Conservation (phyloP, 345 rosid genomes). For the Schrenkiella parvula region DNA sequence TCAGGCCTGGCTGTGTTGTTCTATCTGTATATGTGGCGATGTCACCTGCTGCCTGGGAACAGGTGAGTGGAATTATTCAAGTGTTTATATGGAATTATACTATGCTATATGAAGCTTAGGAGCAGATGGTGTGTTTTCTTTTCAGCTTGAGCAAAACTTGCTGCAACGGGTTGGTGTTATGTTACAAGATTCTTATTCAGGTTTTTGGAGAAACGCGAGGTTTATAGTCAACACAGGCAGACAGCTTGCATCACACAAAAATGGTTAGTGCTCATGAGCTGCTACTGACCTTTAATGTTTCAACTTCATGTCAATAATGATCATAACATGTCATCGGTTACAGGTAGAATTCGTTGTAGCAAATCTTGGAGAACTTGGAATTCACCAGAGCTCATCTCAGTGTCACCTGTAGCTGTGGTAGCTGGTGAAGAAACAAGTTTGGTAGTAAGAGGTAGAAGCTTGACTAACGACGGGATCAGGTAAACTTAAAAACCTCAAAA, state of each 20-base stretch:
- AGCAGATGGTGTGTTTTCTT: not conserved
- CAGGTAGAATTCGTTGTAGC: conserved; percentile 68
- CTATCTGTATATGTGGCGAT: conserved; percentile 75
- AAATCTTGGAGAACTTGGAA: conserved; percentile 75
- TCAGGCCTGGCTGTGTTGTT: conserved; percentile 92
- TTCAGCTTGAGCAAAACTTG: conserved; percentile 68
- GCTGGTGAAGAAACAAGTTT: conserved; percentile 66
- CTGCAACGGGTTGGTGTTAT: conserved; percentile 45
- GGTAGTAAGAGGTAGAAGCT: conserved; percentile 67
- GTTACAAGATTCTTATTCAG: conserved; percentile 53
- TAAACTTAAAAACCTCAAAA: conserved; percentile 26
- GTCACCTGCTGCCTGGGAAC: conserved; percentile 65
- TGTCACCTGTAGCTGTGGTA: conserved; percentile 78
- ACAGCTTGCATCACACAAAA: conserved; percentile 65
- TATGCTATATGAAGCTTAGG: conserved; percentile 35
- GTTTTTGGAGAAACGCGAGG: conserved; percentile 70
- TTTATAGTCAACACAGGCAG: conserved; percentile 66
- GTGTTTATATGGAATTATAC: conserved; percentile 5
- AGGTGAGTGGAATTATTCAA: conserved; percentile 46
- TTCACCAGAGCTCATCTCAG: conserved; percentile 76
- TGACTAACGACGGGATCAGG: conserved; percentile 64
- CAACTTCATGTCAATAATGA: not conserved
- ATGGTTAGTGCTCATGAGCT: conserved; percentile 45
- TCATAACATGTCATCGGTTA: conserved; percentile 3
- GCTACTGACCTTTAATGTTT: not conserved